These are phyloP conservation scores for Thuidium tamariscinum DNA, from an alignment of 225 moss, liverwort and hornwort species.

Conservation along the genomic window DNA sequence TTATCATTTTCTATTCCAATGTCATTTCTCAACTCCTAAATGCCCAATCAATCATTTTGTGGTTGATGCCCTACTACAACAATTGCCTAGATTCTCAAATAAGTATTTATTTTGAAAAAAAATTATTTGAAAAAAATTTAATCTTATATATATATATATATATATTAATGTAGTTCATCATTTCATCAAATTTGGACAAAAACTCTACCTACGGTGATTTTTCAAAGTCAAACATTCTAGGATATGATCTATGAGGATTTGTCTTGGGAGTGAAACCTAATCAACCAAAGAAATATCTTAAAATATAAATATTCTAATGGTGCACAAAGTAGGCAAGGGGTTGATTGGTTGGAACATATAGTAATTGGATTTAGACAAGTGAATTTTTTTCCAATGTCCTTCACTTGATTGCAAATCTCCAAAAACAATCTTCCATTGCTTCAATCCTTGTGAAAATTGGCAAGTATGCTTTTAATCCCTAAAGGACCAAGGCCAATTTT, in stretches of 20 bases:
- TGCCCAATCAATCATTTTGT: not conserved
- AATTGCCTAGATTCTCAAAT: rapidly evolving
- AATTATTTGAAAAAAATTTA: too few relatives aligned
- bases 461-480: not conserved
- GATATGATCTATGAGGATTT: rapidly evolving
- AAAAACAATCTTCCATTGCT: not conserved
- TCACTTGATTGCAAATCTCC: not conserved
- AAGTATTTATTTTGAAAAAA: too few relatives aligned
- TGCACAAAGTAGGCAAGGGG: not conserved
- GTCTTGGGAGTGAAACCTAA: not conserved
- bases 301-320: not conserved
- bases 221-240: not conserved
- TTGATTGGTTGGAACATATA: not conserved
- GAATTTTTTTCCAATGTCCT: not conserved
- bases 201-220: rapidly evolving
- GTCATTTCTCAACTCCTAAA: not conserved
- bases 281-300: not conserved
- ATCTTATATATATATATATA: too few relatives aligned
- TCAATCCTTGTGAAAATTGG: not conserved
- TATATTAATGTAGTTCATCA: too few relatives aligned
- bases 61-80: rapidly evolving
- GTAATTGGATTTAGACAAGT: rapidly evolving
- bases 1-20: too few relatives aligned
- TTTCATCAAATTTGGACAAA: not conserved
- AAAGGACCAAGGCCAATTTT: too few relatives aligned